Conservation (phyloP, 176 grass and related monocot species). For the Lolium perenne region DNA sequence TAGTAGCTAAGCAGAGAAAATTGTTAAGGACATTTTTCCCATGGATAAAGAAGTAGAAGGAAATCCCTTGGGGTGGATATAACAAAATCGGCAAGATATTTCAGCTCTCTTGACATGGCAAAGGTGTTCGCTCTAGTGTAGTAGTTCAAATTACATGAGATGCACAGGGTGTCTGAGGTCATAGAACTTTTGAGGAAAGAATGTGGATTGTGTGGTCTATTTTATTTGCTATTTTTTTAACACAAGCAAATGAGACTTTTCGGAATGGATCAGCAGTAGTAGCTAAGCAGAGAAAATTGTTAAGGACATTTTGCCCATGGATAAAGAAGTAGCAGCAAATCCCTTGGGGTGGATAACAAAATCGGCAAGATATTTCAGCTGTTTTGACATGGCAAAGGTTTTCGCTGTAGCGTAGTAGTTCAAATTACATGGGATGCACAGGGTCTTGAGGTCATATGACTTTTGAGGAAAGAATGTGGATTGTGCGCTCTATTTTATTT, state of each 20-base stretch:
- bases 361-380: conserved; percentile 24
- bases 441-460: background rate
- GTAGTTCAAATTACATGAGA: conserved; percentile 23
- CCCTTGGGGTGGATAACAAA: conserved; percentile 22
- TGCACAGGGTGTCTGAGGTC: conserved; percentile 14
- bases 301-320: conserved; percentile 21
- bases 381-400: conserved; percentile 32
- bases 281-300: conserved; percentile 27
- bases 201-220: background rate
- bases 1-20: conserved; percentile 34
- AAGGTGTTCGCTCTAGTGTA: conserved; percentile 19
- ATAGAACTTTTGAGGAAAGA: too few species aligned
- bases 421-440: conserved; percentile 19
- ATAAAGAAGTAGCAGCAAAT: conserved; percentile 45
- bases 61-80: conserved; percentile 32
- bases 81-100: conserved; percentile 31
- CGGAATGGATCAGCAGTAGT: conserved; percentile 5
- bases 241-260: conserved; percentile 25
- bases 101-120: conserved; percentile 30
- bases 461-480: background rate
- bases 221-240: conserved; percentile 10
- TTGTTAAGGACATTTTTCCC: background rate
- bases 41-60: conserved; percentile 44
- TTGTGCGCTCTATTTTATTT: background rate
- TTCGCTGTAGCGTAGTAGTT: conserved; percentile 30